Percentiles rank a stretch among this genome's conserved stretches.
These are phyloP conservation scores for Microbotryum intermedium DNA, from an alignment of 1,284 basidiomycete species.

Conservation along the genomic window DNA sequence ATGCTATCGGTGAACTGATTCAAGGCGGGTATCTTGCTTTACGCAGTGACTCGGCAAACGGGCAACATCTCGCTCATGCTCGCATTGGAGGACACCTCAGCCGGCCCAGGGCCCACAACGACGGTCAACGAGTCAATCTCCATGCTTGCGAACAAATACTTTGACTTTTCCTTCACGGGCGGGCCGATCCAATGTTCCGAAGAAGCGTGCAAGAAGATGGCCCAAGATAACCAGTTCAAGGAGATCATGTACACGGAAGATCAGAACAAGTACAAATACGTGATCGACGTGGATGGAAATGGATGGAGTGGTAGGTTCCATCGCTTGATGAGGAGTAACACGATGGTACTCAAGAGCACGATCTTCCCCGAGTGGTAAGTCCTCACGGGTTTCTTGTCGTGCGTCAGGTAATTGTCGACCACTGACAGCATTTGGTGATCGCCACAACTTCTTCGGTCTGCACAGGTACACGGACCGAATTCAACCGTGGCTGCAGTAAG, in stretches of 20 bases:
- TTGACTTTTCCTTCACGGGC: conserved; percentile 23
- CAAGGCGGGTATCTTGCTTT: too few relatives aligned
- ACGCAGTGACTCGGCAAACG: too few relatives aligned
- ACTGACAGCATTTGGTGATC: conserved; percentile 5
- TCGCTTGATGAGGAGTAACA: conserved; percentile 29
- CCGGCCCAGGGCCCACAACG: background rate
- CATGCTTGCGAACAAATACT: conserved; percentile 4
- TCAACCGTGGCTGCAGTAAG: conserved; percentile 33
- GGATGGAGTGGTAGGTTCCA: conserved; percentile 30
- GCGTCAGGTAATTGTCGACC: conserved; percentile 13
- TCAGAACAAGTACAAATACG: conserved; percentile 33
- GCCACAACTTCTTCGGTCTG: background rate
- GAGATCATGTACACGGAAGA: conserved; percentile 4
- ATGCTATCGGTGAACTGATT: too few relatives aligned
- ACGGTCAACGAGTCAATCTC: conserved; percentile 1
- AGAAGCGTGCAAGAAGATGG: conserved; percentile 12
- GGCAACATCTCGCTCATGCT: background rate
- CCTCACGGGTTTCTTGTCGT: conserved; percentile 13
- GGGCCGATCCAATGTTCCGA: conserved; percentile 16
- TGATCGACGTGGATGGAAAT: conserved; percentile 35
- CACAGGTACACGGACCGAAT: conserved; percentile 16
- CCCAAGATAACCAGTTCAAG: conserved; percentile 12
- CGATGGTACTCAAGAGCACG: conserved; percentile 56
- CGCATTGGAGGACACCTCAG: conserved; percentile 5
- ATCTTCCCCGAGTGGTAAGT: conserved; percentile 52